Evolutionary conservation across 148 eudicot species (phyloP).

Genomic region (Cornus suecica): DNA sequence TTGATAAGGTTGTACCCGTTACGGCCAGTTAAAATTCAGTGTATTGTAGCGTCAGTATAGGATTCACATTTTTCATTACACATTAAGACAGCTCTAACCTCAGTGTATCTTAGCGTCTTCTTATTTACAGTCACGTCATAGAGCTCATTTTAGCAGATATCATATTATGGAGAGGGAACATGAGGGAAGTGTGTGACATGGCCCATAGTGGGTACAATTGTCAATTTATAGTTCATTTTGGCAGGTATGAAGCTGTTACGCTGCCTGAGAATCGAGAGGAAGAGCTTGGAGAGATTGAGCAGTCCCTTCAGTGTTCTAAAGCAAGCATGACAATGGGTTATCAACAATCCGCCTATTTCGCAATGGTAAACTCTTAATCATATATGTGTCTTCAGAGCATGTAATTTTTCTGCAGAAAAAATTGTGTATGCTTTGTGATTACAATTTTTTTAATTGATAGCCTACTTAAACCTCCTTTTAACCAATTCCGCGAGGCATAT

Average conservation of each 20-base stretch:
- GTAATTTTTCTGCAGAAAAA: too few species aligned
- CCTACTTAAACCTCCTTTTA: too few species aligned
- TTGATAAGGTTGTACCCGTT: too few species aligned
- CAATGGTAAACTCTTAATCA: conserved; percentile 47
- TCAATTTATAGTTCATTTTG: conserved; percentile 4
- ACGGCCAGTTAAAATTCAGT: too few species aligned
- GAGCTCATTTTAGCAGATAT: background rate
- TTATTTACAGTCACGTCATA: background rate
- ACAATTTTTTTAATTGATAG: too few species aligned
- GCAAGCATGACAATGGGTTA: conserved; percentile 42
- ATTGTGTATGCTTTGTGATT: too few species aligned
- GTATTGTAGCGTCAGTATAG: too few species aligned
- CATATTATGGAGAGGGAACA: background rate
- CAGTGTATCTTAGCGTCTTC: too few species aligned
- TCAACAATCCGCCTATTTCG: conserved; percentile 54
- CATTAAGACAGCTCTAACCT: background rate
- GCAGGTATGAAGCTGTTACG: conserved; percentile 81
- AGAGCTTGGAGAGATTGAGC: conserved; percentile 67
- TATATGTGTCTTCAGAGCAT: too few species aligned
- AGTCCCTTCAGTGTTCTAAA: conserved; percentile 40
- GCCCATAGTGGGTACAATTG: background rate
- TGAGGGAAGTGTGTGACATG: background rate
- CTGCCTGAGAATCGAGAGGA: conserved; percentile 52
- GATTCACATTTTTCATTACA: background rate
- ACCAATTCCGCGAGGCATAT: too few species aligned